Evolutionary conservation across 2,329 filamentous ascomycete species (phyloP).

Genomic region (Aspergillus sp.): DNA sequence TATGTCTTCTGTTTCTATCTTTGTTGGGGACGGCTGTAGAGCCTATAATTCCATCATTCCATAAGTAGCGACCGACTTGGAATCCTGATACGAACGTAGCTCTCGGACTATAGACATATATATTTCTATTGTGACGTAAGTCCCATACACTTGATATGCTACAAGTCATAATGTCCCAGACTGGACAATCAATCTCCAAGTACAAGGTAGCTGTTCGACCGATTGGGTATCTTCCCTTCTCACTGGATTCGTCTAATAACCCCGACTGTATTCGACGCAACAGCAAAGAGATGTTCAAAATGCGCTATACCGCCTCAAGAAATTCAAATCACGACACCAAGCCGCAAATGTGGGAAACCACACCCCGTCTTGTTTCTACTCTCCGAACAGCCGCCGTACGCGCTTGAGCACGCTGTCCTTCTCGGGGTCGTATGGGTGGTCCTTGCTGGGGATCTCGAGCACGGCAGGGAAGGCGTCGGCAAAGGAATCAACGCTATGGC

Average conservation of each 20-base stretch:
- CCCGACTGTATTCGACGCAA: not conserved
- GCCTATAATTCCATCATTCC: too few species aligned
- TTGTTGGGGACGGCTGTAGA: too few species aligned
- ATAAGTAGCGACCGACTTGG: too few species aligned
- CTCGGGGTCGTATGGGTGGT: slow-evolving; percentile 97
- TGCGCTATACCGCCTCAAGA: not conserved
- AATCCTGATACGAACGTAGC: too few species aligned
- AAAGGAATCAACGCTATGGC: slow-evolving; percentile 84
- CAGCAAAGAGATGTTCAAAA: not conserved
- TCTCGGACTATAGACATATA: too few species aligned
- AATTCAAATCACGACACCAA: not conserved
- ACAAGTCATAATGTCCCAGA: not conserved
- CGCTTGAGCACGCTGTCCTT: slow-evolving; percentile 96
- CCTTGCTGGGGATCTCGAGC: slow-evolving; percentile 96
- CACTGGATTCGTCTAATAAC: not conserved
- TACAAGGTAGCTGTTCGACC: not conserved
- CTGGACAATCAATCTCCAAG: not conserved
- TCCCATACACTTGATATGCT: too few species aligned
- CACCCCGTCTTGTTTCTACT: slow-evolving; percentile 29
- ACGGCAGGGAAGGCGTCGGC: slow-evolving; percentile 94
- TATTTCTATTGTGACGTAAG: too few species aligned
- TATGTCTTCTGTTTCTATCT: too few species aligned
- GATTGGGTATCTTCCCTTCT: slow-evolving; percentile 17
- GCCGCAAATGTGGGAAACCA: not conserved
- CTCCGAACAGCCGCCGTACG: slow-evolving; percentile 70